Evolutionary conservation across 2,329 filamentous ascomycete species (phyloP).

Genomic region (Coleophoma cylindrospora): DNA sequence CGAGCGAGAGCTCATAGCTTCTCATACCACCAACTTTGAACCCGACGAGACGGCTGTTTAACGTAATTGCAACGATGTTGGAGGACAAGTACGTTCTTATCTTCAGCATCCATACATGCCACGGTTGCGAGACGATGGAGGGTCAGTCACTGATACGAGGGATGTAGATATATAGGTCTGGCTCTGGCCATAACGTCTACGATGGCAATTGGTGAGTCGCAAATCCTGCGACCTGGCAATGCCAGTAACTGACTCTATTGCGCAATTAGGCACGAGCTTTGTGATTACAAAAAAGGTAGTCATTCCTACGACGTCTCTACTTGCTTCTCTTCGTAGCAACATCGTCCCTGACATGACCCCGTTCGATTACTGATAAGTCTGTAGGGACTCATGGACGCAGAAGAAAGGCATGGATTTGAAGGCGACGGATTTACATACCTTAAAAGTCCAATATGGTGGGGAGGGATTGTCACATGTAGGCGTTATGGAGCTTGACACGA

Average conservation of each 20-base stretch:
- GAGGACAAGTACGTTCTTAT: slow-evolving; percentile 38
- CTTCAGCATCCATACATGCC: background rate
- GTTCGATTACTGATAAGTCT: slow-evolving; percentile 13
- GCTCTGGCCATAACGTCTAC: slow-evolving; percentile 70
- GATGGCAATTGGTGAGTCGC: slow-evolving; percentile 64
- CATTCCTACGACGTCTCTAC: slow-evolving; percentile 2
- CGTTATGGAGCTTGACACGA: slow-evolving; percentile 9
- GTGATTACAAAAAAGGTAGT: slow-evolving; percentile 97
- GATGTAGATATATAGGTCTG: slow-evolving; percentile 67
- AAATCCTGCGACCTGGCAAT: slow-evolving; percentile 2
- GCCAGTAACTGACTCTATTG: slow-evolving; percentile 6
- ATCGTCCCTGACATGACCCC: background rate
- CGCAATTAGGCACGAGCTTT: slow-evolving; percentile 77
- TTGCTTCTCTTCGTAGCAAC: background rate
- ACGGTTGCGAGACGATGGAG: slow-evolving; percentile 2
- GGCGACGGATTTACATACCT: slow-evolving; percentile 95
- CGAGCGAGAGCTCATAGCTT: slow-evolving; percentile 20
- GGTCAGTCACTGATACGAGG: slow-evolving; percentile 14
- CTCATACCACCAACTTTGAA: slow-evolving; percentile 11
- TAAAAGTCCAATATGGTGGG: slow-evolving; percentile 96
- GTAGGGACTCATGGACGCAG: slow-evolving; percentile 84
- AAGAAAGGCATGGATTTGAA: slow-evolving; percentile 89
- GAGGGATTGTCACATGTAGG: slow-evolving; percentile 82
- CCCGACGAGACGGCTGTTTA: slow-evolving; percentile 12
- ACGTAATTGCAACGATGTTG: slow-evolving; percentile 28